Evolutionary conservation across 2,329 filamentous ascomycete genomes (phyloP), one percentile per base, ranked within the genome.

Genomic region (Tetracladium maxilliforme): DNA sequence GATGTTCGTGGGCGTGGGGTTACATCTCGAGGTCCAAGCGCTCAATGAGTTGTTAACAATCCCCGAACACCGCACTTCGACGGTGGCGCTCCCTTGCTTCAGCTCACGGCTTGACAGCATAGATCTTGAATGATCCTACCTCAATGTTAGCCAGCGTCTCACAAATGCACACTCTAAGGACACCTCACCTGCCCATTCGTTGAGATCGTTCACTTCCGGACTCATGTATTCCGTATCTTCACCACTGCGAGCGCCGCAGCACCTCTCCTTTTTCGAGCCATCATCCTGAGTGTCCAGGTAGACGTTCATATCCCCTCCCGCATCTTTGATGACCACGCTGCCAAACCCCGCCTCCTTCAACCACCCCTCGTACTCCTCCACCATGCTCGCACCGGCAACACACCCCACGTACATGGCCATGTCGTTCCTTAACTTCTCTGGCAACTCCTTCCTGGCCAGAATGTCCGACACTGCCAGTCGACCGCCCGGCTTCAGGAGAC

Each of bases 381-480:
- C 51, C 28, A 47, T 40, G 31, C 64, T 70, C 1, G 70, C 67
- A 1, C 70, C 68, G 2, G 64, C 54, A 15, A 75, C 52, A 31
- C 70, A 76, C 0, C 70, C 69, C 3, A 71, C 61, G 39, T 72
- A 70, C 6, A 73, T 37, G 2, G 58, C 56, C 14, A 68, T 47
- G 33, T 59, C 51, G 3, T 47, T 44, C 23, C 46, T 52, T n/a
- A 75, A 38, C n/a, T 54, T 39, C 6, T 57, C 39, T 0, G 66
- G 47, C 2, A 74, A 44, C 7, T 47, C 37, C 37, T 59, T 60
- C 28, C 48, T 54, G 2, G 63, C 56, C 2, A 76, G 46, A 8
- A 75, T 70, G 36, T 77, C 70, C 3, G 58, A 64, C 18, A 77
- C 46, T 0, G 68, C 69, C 7, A 75, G 45, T 6, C 69, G 47